Conservation (phyloP, 106 monocot genomes). For the Platanthera guangdongensis region DNA sequence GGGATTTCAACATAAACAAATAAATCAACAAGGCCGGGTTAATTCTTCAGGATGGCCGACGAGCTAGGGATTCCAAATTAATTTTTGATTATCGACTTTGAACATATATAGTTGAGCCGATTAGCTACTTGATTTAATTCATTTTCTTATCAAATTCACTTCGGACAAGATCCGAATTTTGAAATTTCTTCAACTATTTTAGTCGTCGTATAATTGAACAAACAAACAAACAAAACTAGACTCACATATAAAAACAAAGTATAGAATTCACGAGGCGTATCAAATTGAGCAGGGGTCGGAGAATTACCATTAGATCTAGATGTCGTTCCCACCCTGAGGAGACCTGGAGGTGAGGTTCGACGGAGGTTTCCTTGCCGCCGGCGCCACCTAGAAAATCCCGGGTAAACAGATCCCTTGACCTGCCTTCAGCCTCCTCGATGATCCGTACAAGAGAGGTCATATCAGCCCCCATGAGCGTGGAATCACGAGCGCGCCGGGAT, state of each 20-base stretch:
- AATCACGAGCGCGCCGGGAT: not conserved
- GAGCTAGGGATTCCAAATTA: no score
- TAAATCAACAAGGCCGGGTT: not conserved
- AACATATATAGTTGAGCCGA: no score
- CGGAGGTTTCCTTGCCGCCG: not conserved
- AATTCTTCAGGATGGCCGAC: no score
- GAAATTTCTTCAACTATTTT: no score
- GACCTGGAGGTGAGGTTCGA: constrained; percentile 22
- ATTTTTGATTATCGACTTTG: no score
- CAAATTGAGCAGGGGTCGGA: not conserved
- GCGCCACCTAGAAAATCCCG: constrained; percentile 25
- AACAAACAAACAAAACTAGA: not conserved
- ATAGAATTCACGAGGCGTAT: not conserved
- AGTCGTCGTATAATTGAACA: no score
- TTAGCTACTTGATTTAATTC: no score
- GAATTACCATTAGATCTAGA: constrained; percentile 18
- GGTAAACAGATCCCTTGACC: constrained; percentile 13
- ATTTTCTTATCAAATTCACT: no score
- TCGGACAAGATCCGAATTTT: no score
- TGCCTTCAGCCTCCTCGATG: not conserved
- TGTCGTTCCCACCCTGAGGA: constrained; percentile 16
- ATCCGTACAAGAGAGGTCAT: constrained; percentile 17
- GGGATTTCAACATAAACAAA: not conserved
- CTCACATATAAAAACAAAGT: not conserved
- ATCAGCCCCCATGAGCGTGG: constrained; percentile 22